phyloP scores from a whole-genome alignment of 164 flowering plant genomes.

The Vitis vinifera region ASM3070453v1 NC_081811.1:29918001-29918500 shows the following conservation, averaged over 20 bases:
- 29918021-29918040: constrained; percentile 1
- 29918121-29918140: neutral
- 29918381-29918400: constrained; percentile 12
- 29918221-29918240: constrained; percentile 43
- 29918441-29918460: constrained; percentile 20
- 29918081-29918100: neutral
- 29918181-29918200: neutral
- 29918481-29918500: constrained; percentile 40
- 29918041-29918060: constrained; percentile 4
- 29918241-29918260: constrained; percentile 53
- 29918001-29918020: constrained; percentile 13
- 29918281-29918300: constrained; percentile 20
- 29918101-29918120: neutral
- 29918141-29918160: constrained; percentile 2
- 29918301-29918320: neutral
- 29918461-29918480: constrained; percentile 35
- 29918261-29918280: constrained; percentile 74
- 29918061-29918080: neutral
- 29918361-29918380: constrained; percentile 15
- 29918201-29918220: constrained; percentile 5
- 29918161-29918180: neutral
- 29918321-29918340: constrained; percentile 4
- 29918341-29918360: constrained; percentile 17
- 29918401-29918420: constrained; percentile 11
- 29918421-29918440: constrained; percentile 5